Evolutionary conservation across 1,139 yeast genomes (phyloP).

Genomic region (Geotrichum aggregatum): DNA sequence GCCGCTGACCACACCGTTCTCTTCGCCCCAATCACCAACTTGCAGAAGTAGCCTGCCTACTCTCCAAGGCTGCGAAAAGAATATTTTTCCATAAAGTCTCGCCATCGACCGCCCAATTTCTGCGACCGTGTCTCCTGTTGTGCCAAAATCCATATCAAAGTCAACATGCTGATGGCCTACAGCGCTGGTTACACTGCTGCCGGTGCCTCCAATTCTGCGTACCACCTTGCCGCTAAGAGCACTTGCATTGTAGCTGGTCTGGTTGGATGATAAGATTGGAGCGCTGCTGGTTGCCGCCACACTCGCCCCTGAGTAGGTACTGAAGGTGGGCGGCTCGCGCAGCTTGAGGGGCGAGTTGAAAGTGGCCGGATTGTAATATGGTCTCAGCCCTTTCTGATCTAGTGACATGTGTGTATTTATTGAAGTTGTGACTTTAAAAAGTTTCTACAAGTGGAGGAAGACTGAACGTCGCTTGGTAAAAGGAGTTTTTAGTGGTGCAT

Average conservation of each 20-base stretch:
- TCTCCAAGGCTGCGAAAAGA: constrained; percentile 85
- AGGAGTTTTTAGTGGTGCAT: constrained; percentile 2
- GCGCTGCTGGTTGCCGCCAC: constrained; percentile 12
- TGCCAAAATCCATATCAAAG: constrained; percentile 22
- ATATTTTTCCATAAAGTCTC: constrained; percentile 61
- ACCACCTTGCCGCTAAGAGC: constrained; percentile 8
- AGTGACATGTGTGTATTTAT: background rate
- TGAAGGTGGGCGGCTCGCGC: constrained; percentile 19
- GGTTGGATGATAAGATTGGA: constrained; percentile 30
- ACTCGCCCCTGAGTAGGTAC: constrained; percentile 12
- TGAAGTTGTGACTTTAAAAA: too few relatives aligned
- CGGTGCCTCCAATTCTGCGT: background rate
- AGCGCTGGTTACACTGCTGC: background rate
- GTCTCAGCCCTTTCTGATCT: constrained; percentile 45
- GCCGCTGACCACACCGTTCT: constrained; percentile 6
- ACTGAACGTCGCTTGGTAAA: background rate
- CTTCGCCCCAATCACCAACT: constrained; percentile 51
- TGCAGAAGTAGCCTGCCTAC: constrained; percentile 75
- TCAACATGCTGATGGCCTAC: constrained; percentile 19
- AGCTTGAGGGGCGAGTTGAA: constrained; percentile 46
- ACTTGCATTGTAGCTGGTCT: constrained; percentile 27
- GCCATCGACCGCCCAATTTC: constrained; percentile 53
- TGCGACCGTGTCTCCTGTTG: constrained; percentile 19
- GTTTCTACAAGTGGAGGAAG: background rate
- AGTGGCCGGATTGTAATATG: constrained; percentile 67